These are phyloP conservation scores for Ophiostoma sp. DNA, from an alignment of 2,329 filamentous ascomycete species.

Conservation along the genomic window DNA sequence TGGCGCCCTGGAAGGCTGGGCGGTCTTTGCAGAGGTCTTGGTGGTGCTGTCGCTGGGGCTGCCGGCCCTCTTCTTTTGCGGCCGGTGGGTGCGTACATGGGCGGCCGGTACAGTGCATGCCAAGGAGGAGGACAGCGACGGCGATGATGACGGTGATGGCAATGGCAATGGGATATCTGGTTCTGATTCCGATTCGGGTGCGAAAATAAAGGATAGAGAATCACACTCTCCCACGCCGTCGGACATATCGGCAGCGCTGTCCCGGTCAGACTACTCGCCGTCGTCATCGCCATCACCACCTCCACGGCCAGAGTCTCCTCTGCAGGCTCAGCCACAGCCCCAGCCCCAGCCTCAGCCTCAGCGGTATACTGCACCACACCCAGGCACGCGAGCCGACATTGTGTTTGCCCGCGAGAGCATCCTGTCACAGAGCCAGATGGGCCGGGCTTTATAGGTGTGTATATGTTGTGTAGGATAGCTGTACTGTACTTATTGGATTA, in stretches of 20 bases:
- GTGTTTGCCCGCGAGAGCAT: neutral
- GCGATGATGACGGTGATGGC: neutral
- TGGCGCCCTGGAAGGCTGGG: conserved; percentile 31
- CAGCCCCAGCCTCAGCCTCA: neutral
- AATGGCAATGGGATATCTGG: too few relatives aligned
- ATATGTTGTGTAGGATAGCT: neutral
- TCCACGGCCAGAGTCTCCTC: neutral
- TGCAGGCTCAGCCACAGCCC: too few relatives aligned
- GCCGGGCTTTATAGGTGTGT: conserved; percentile 14
- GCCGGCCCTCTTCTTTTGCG: conserved; percentile 31
- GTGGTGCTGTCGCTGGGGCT: conserved; percentile 33
- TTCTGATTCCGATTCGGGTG: neutral
- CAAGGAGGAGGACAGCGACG: neutral
- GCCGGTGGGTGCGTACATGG: conserved; percentile 31
- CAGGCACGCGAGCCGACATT: neutral
- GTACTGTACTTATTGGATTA: neutral
- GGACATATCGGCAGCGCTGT: neutral
- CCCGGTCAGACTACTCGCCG: neutral
- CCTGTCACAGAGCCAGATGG: conserved; percentile 9
- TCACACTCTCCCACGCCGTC: neutral
- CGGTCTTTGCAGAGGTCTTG: conserved; percentile 34
- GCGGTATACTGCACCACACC: conserved; percentile 1
- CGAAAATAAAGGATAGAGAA: neutral
- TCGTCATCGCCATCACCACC: neutral
- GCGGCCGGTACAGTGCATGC: conserved; percentile 30